Evolutionary conservation across 208 protist species (phyloP), one percentile per base, ranked within the genome.

Genomic region (Wallacemonas rigidus): DNA sequence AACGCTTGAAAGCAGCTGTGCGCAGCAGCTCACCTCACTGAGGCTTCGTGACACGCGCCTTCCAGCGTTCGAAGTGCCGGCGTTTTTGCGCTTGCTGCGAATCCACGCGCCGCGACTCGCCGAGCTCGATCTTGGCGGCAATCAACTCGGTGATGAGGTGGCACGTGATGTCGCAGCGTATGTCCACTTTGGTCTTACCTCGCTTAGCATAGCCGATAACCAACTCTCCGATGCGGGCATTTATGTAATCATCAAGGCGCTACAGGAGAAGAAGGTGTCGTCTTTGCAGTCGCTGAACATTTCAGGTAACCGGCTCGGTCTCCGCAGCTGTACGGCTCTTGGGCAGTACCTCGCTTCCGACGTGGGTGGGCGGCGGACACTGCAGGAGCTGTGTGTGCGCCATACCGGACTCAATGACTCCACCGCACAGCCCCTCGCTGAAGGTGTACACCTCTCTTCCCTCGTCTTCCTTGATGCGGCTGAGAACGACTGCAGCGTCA

Each of bases 201-300:
- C 75, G 41, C 74, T 93, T 4, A 84, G 87, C 64, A 40, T 93
- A 43, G 80, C 81, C 63, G 81, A 75, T 26, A 93, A 90, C 58
- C 70, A 69, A 8, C 35, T 93, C n/a, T 57, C 71, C 12, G 84
- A 92, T 69, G 69, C 44, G 0, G 78, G 76, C 40, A 8, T 65
- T 65, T 41, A 65, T 5, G 41, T 50, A 9, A 60, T 84, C 14
- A 26, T 69, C 17, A 76, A 71, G 43, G 43, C 67, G 67, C 43
- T 87, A 43, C n/a, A 50, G 43, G 53, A 12, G 14, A 79, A 62
- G 60, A 50, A 79, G 17, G 65, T 77, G 14, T 36, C 70, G 12
- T 56, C 54, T 9, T 67, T 82, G 9, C 40, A 69, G 67, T 65
- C 58, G 14, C 58, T 86, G 69, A 67, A 73, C 45, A 17, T 86